phyloP scores from a whole-genome alignment of 805 yeast species.

The Starmera quercuum region DNA sequence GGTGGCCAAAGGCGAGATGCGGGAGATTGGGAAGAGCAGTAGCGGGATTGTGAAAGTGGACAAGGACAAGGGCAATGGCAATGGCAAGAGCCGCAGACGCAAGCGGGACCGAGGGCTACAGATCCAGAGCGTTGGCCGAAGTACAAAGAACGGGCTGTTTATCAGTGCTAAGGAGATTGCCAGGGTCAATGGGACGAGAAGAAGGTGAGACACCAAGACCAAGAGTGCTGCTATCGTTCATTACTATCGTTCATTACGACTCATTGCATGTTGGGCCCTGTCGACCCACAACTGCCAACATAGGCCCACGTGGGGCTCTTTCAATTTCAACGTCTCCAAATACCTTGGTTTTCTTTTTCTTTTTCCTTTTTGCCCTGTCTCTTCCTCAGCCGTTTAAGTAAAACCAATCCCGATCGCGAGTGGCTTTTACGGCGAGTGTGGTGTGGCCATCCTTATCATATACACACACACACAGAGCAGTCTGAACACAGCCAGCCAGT shows the following conservation, averaged over 20 bases:
- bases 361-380: no score
- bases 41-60: constrained; percentile 33
- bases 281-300: no score
- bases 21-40: constrained; percentile 43
- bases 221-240: no score
- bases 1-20: constrained; percentile 56
- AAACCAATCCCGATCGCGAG: no score
- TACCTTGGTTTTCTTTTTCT: no score
- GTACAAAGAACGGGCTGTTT: constrained; percentile 72
- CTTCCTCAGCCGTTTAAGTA: no score
- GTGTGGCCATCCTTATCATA: no score
- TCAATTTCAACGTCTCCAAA: not conserved
- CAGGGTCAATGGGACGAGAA: constrained; percentile 25
- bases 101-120: constrained; percentile 72
- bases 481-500: no score
- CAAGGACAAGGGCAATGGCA: constrained; percentile 43
- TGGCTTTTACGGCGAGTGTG: no score
- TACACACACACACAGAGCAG: no score
- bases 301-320: not conserved
- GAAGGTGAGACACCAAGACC: constrained; percentile 8
- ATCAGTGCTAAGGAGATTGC: constrained; percentile 64
- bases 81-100: constrained; percentile 27
- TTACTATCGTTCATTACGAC: no score
- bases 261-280: no score
- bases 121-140: constrained; percentile 67